Evolutionary conservation across 2,329 filamentous ascomycete species (phyloP).

Genomic region (Alternaria gansuensis): DNA sequence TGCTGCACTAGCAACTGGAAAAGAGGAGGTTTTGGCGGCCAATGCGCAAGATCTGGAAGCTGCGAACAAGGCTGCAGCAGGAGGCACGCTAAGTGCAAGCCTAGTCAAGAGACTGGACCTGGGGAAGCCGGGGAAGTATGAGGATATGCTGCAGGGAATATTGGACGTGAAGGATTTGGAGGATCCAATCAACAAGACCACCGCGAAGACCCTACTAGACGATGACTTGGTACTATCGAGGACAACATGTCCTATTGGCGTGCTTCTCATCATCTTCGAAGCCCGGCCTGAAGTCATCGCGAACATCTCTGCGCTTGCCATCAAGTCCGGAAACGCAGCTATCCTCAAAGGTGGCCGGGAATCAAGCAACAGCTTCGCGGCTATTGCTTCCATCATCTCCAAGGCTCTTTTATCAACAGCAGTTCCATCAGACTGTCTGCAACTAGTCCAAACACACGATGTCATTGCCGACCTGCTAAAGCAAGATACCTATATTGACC

Average conservation of each 20-base stretch:
- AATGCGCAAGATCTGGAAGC: slow-evolving; percentile 83
- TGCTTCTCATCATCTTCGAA: slow-evolving; percentile 98
- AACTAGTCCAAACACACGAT: slow-evolving; percentile 93
- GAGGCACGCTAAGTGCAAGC: slow-evolving; percentile 80
- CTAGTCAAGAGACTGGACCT: slow-evolving; percentile 90
- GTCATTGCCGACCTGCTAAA: slow-evolving; percentile 87
- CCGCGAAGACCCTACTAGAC: slow-evolving; percentile 84
- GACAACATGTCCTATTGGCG: slow-evolving; percentile 92
- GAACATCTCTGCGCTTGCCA: slow-evolving; percentile 93
- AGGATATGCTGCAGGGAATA: slow-evolving; percentile 97
- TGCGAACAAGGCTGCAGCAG: slow-evolving; percentile 75
- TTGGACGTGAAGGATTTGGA: slow-evolving; percentile 83
- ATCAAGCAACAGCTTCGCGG: slow-evolving; percentile 91
- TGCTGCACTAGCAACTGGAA: slow-evolving; percentile 73
- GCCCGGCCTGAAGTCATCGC: slow-evolving; percentile 97
- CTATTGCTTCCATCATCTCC: slow-evolving; percentile 87
- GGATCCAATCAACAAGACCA: slow-evolving; percentile 88
- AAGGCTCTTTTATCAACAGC: slow-evolving; percentile 73
- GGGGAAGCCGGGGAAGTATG: slow-evolving; percentile 86
- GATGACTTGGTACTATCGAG: slow-evolving; percentile 85
- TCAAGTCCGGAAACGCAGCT: slow-evolving; percentile 96
- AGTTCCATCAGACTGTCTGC: slow-evolving; percentile 86
- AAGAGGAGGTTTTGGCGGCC: slow-evolving; percentile 80
- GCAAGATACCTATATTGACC: slow-evolving; percentile 87
- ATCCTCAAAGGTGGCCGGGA: slow-evolving; percentile 98